Base-by-base conservation (phyloP, 345 rosid genomes). In the Citrus cavaleriei region DNA sequence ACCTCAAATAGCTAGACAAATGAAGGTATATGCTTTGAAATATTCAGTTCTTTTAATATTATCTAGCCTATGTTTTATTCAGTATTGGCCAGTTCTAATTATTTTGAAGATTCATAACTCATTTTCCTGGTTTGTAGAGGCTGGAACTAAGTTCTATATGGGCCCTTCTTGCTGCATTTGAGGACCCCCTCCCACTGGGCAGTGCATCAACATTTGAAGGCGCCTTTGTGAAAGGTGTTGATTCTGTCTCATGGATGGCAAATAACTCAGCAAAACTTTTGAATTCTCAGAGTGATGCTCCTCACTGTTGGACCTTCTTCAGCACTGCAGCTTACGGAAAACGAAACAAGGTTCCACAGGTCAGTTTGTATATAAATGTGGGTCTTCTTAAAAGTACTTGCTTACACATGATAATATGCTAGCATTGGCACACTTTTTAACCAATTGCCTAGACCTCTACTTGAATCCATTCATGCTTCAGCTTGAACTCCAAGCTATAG, bases 151-250 rank as follows among this genome's bases (percentile, higher is more conserved):
- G 90, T 87, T 88, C 95, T 40, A 89, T 95, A 79, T 93, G 97
- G 97, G 97, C 97, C 38, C 90, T 95, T 32, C 91, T 95, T 60
- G 99, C 96, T 60, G 97, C 99, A 74, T 95, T 95, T 85, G 93
- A 92, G 65, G 93, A 91, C 46, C 93, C 93, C 8, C 95, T 95
- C 72, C 93, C 96, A 18, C 54, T 87, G 30, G 77, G 67, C 14
- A 77, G 82, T 30, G 71, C 69, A 38, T 81, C 79, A 63, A 68
- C 83, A 70, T 89, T 95, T 68, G 95, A 95, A 85, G 99, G 98
- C 78, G 95, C 97, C 64, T 93, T 95, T 82, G 96, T 94, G 60
- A 93, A 87, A 83, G 98, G 96, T 77, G 84, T 91, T 14, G 93
- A 91, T 77, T 89, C 98, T 22, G 62, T 95, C 70, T 95, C 97